These are phyloP conservation scores for Macrolepiota fuliginosa DNA, from an alignment of 768 basidiomycete genomes.

Conservation along the genomic window DNA sequence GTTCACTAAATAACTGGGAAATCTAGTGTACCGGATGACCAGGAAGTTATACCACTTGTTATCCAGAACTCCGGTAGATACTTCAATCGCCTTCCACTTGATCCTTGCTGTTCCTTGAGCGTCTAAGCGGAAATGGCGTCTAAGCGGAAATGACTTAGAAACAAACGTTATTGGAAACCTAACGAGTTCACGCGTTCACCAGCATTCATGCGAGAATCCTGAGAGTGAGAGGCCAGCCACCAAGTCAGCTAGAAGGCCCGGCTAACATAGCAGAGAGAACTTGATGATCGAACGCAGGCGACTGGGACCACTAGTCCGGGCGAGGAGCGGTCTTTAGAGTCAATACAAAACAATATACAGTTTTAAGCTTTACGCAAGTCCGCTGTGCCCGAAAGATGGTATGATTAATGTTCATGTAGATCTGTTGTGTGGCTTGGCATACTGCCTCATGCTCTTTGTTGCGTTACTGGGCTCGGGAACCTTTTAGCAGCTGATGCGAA, in stretches of 20 bases:
- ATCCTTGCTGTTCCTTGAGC: neutral
- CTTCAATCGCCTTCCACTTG: neutral
- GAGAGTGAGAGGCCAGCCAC: neutral
- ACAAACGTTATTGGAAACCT: neutral
- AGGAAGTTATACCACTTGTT: no score
- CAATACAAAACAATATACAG: neutral
- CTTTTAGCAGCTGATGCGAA: no score
- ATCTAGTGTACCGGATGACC: no score
- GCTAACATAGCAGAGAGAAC: neutral
- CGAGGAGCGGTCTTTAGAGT: neutral
- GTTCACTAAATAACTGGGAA: no score
- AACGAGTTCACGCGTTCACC: neutral
- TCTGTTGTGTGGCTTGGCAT: neutral
- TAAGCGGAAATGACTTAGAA: neutral
- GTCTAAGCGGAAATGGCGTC: no score
- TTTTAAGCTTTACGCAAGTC: no score
- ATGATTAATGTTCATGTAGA: neutral
- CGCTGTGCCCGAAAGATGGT: no score
- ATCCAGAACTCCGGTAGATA: slow-evolving; percentile 7
- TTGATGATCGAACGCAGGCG: neutral
- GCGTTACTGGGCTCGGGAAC: no score
- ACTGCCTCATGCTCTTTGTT: no score
- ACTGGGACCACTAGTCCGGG: neutral
- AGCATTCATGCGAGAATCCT: neutral
- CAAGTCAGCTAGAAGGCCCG: neutral